Base-by-base conservation (phyloP, 83 land plant genomes). In the Isoetes engelmannii region DNA sequence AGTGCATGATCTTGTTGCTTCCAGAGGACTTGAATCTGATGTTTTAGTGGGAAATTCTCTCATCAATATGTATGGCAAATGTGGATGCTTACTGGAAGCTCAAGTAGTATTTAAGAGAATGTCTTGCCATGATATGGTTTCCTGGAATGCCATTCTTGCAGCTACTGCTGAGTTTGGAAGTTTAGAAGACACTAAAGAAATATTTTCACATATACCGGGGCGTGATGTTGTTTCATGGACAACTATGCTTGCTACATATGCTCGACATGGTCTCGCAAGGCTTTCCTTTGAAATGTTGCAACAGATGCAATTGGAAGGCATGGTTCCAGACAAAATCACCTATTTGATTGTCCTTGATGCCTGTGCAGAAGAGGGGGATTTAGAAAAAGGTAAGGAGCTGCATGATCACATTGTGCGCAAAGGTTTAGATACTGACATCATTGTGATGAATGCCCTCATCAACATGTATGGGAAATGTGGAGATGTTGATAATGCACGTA, bases 61-160 rank as follows among this genome's bases (percentile, higher is more conserved):
- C 68, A 68, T 84, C 43, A 84, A 77, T 69, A 73, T 82, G 82
- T 84, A 81, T 74, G 81, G 79, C 4, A 87, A 82, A 60, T 68
- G 59, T 68, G 83, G 83, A 19, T 44, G 74, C 49, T 72, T 87
- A 47, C 73, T 56, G 0, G 65, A 72, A 67, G 90, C 90, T 13
- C 77, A 74, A 65, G 44, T 21, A 17, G 28, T 80, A 0, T 87
- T 87, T 72, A 58, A 61, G 28, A 75, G 66, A 41, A 37, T 80
- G 61, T 20, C 72, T 5, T 47, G 60, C 45, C 17, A 44, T 45
- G 82, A 67, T 57, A 71, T 78, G 57, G 81, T 84, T 48, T 82
- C 85, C 4, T 87, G 85, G 85, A 87, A 82, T 71, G 65, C 83
- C 74, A 73, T 87, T 81, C 76, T 87, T n/a, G 79, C 77, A 56